Conservation (phyloP, 1,139 yeast genomes). For the Saccharomyces hybrid region DNA sequence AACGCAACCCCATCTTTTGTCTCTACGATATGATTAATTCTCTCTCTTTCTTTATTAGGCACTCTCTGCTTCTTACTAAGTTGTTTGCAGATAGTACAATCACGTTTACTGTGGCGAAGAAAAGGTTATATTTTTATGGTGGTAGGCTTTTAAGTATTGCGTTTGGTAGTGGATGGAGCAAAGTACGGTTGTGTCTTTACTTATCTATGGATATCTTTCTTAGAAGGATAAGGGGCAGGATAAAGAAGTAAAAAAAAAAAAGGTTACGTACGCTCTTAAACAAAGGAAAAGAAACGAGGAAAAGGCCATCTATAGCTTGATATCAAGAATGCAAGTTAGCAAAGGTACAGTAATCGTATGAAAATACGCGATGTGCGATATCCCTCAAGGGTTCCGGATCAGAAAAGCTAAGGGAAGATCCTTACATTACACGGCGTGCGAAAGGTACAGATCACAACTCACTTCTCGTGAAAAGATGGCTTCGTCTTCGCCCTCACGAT, state of each 20-base stretch:
- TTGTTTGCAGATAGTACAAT: not conserved
- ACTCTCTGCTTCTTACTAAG: not conserved
- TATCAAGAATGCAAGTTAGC: not conserved
- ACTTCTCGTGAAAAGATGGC: not conserved
- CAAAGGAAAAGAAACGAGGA: not conserved
- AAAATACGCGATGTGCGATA: not conserved
- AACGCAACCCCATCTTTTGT: constrained; percentile 35
- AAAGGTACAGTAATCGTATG: not conserved
- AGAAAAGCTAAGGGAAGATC: constrained; percentile 1
- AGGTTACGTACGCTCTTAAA: not conserved
- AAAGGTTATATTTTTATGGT: not conserved
- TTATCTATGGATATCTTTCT: not conserved
- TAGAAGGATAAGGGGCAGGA: not conserved
- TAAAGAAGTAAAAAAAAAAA: not conserved
- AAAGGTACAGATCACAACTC: not conserved
- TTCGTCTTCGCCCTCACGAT: not conserved
- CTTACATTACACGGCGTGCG: not conserved
- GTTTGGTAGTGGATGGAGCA: not conserved
- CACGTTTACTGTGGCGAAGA: not conserved
- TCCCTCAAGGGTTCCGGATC: constrained; percentile 1
- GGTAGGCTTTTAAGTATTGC: not conserved
- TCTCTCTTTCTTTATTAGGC: not conserved
- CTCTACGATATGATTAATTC: not conserved
- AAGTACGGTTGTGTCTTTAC: not conserved
- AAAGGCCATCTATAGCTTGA: not conserved